Conservation (phyloP, 495 filamentous ascomycete genomes). For the Talaromyces proteolyticus region DNA sequence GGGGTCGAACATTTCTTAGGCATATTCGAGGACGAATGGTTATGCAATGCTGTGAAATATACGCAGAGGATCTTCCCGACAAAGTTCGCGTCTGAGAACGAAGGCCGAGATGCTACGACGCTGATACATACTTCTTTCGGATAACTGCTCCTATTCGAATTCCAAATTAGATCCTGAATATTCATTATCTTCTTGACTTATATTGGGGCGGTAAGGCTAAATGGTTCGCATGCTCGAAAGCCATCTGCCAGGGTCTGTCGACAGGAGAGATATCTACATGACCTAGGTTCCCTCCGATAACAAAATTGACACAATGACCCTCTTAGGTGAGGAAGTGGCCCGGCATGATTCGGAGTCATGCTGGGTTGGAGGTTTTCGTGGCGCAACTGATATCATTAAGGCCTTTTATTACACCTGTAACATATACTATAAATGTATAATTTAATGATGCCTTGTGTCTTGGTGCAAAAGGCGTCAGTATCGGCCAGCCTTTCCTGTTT, state of each 20-base stretch:
- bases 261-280: too few relatives aligned
- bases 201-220: too few relatives aligned
- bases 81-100: neutral
- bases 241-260: too few relatives aligned
- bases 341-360: too few relatives aligned
- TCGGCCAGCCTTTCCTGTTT: constrained; percentile 90
- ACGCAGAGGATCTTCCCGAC: constrained; percentile 2
- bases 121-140: neutral
- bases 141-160: neutral
- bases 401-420: too few relatives aligned
- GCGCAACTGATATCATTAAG: constrained; percentile 94
- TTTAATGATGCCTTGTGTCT: too few relatives aligned
- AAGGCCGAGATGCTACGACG: constrained; percentile 3
- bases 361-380: constrained; percentile 83
- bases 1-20: constrained; percentile 1
- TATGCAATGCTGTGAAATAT: neutral
- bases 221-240: too few relatives aligned
- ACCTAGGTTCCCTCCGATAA: too few relatives aligned
- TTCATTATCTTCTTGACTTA: too few relatives aligned
- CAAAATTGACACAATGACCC: too few relatives aligned
- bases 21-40: neutral
- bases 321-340: too few relatives aligned
- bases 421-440: too few relatives aligned
- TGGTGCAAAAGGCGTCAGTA: constrained; percentile 88
- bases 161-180: neutral